Evolutionary conservation across 164 flowering plant species (phyloP).

Genomic region (Aristolochia fimbriata): DNA sequence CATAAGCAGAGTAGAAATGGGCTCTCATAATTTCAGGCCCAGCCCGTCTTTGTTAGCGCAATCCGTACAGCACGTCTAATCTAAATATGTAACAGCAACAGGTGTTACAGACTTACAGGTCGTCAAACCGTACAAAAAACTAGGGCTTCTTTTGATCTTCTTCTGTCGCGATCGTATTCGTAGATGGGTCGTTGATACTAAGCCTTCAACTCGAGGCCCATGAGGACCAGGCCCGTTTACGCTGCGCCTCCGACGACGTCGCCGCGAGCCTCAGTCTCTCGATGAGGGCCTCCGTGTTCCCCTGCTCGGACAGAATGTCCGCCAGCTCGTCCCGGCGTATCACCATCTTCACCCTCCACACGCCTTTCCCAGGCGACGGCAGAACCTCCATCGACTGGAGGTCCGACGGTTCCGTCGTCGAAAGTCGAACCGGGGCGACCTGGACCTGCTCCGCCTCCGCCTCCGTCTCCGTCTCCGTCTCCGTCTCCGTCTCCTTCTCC

Average conservation of each 20-base stretch:
- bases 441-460: not conserved
- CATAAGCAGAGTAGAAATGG: too few relatives aligned
- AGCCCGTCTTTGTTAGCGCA: too few relatives aligned
- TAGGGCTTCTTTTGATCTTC: too few relatives aligned
- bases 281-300: slow-evolving; percentile 51
- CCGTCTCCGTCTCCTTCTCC: not conserved
- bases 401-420: slow-evolving; percentile 10
- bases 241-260: slow-evolving; percentile 2
- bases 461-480: slow-evolving; percentile 1
- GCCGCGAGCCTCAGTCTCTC: slow-evolving; percentile 59
- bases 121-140: too few relatives aligned
- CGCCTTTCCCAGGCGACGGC: slow-evolving; percentile 36
- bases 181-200: not conserved
- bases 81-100: too few relatives aligned
- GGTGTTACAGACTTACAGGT: too few relatives aligned
- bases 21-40: too few relatives aligned
- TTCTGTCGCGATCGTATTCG: not conserved
- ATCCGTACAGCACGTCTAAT: too few relatives aligned
- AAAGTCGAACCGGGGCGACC: slow-evolving; percentile 13
- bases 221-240: slow-evolving; percentile 5
- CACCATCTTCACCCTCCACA: slow-evolving; percentile 67
- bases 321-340: slow-evolving; percentile 44
- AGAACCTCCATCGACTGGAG: slow-evolving; percentile 26
- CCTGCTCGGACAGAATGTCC: slow-evolving; percentile 52
- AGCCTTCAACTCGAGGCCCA: slow-evolving; percentile 3